Evolutionary conservation across 768 basidiomycete genomes (phyloP).

Genomic region (Boletus vinaceobasis): DNA sequence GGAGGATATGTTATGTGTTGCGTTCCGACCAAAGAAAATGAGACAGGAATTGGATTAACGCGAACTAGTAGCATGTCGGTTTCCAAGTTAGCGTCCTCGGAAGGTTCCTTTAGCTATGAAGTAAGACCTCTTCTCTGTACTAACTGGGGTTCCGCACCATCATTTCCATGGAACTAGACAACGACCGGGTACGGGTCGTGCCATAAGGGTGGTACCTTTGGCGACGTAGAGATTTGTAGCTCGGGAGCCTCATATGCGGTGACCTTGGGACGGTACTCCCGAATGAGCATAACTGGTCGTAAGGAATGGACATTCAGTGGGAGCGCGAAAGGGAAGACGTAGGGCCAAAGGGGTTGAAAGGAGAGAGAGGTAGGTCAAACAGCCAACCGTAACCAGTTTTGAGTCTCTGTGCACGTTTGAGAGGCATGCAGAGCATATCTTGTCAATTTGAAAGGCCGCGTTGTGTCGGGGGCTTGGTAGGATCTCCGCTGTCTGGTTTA

Average conservation of each 20-base stretch:
- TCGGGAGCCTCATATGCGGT: conserved; percentile 23
- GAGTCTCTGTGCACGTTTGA: conserved; percentile 21
- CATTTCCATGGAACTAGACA: neutral
- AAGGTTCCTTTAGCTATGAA: conserved; percentile 10
- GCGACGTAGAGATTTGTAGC: conserved; percentile 14
- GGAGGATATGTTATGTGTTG: neutral
- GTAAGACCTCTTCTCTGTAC: conserved; percentile 2
- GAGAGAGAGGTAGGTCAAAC: conserved; percentile 1
- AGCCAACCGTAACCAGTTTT: conserved; percentile 15
- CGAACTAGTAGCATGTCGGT: neutral
- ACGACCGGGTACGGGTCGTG: neutral
- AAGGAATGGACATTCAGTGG: conserved; percentile 21
- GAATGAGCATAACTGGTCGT: conserved; percentile 10
- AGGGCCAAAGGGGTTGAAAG: neutral
- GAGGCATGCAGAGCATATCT: conserved; percentile 21
- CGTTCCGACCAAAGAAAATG: conserved; percentile 15
- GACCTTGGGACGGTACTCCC: conserved; percentile 1
- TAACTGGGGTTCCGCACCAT: conserved; percentile 6
- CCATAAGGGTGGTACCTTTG: conserved; percentile 24
- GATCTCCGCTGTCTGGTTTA: conserved; percentile 27
- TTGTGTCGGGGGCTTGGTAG: conserved; percentile 12
- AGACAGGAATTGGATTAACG: neutral
- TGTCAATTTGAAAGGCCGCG: conserved; percentile 24
- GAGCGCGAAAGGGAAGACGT: neutral
- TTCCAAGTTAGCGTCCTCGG: conserved; percentile 8